Conservation (phyloP, 2,329 filamentous ascomycete species). For the Aspergillus floridensis region DNA sequence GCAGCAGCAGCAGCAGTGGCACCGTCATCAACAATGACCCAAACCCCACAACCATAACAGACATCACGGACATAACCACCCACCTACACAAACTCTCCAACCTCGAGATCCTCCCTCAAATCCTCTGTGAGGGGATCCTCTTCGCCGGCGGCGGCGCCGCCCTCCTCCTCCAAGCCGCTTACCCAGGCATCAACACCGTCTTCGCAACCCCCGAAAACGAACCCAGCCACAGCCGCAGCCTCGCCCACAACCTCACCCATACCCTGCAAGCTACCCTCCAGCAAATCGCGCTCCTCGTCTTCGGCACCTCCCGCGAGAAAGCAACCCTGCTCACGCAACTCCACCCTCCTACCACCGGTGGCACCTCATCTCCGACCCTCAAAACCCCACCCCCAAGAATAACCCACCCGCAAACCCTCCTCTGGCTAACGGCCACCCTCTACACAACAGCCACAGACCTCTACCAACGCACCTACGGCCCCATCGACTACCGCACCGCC, state of each 20-base stretch:
- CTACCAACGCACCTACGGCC: constrained; percentile 38
- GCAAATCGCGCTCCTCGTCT: constrained; percentile 36
- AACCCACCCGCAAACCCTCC: background rate
- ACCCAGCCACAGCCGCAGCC: constrained; percentile 17
- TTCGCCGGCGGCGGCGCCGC: constrained; percentile 36
- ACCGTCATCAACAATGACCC: background rate
- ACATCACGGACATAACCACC: constrained; percentile 16
- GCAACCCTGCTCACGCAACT: constrained; percentile 28
- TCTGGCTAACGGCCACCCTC: constrained; percentile 37
- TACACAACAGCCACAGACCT: constrained; percentile 38
- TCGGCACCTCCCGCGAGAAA: constrained; percentile 31
- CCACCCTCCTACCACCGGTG: constrained; percentile 22
- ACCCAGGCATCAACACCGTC: constrained; percentile 19
- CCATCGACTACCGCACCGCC: constrained; percentile 31
- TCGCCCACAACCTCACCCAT: constrained; percentile 31
- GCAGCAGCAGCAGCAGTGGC: background rate
- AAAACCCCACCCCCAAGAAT: constrained; percentile 21
- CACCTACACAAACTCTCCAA: constrained; percentile 31
- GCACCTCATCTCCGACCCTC: constrained; percentile 20
- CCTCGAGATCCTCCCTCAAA: constrained; percentile 35
- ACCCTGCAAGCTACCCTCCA: constrained; percentile 31
- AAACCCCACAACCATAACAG: background rate
- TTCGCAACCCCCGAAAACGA: constrained; percentile 12
- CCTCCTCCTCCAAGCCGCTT: constrained; percentile 34
- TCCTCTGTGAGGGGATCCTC: constrained; percentile 36